phyloP scores from a whole-genome alignment of 2,329 filamentous ascomycete species.

The Purpureocillium takamizusanense region DNA sequence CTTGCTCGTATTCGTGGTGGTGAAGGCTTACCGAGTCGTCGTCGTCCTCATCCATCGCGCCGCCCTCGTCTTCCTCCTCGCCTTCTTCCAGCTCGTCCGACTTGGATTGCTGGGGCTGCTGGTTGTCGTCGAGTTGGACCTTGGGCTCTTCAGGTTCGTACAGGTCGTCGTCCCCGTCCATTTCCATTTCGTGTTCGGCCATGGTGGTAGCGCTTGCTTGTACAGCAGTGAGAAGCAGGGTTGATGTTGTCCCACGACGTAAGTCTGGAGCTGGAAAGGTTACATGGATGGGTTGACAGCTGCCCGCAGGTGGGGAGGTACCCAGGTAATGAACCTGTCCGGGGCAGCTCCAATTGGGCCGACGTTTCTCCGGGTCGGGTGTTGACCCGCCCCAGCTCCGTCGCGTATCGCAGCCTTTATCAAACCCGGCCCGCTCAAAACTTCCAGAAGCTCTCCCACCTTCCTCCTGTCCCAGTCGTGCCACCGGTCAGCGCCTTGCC shows the following conservation, averaged over 20 bases:
- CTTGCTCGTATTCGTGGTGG: background rate
- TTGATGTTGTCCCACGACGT: background rate
- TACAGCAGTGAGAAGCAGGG: slow-evolving; percentile 1
- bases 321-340: too few relatives aligned
- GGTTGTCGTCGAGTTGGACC: slow-evolving; percentile 20
- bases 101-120: slow-evolving; percentile 19
- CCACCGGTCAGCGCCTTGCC: too few relatives aligned
- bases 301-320: too few relatives aligned
- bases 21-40: slow-evolving; percentile 29
- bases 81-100: slow-evolving; percentile 53
- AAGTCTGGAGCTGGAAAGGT: too few relatives aligned
- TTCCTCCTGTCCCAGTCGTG: background rate
- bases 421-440: background rate
- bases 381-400: background rate
- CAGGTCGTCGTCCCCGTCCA: slow-evolving; percentile 61
- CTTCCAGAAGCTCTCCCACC: slow-evolving; percentile 1
- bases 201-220: background rate
- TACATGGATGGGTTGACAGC: too few relatives aligned
- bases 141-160: slow-evolving; percentile 52
- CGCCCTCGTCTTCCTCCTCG: slow-evolving; percentile 54
- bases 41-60: slow-evolving; percentile 51
- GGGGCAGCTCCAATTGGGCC: slow-evolving; percentile 10
- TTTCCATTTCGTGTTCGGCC: slow-evolving; percentile 42
- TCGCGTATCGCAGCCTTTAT: background rate
- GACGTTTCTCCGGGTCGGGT: slow-evolving; percentile 19